Evolutionary conservation across 495 filamentous ascomycete genomes (phyloP), one percentile per base, ranked within the genome.

Genomic region (Talaromyces nanjingensis): DNA sequence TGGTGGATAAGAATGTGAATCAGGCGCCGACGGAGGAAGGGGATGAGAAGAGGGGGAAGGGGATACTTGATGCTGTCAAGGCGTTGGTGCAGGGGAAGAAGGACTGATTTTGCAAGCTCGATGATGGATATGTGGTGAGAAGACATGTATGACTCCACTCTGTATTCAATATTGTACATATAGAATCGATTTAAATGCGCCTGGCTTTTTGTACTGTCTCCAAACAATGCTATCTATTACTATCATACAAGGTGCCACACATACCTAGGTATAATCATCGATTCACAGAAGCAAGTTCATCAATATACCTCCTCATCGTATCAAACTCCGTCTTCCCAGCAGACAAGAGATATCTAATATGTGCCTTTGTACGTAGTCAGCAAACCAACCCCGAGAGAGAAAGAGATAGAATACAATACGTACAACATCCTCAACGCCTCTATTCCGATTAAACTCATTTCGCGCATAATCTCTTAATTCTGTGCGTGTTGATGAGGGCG

Each of bases 391-490:
- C 33, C 33, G 8, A 12, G 22, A 60, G 2, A 25, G 7, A 6
- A 59, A 9, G 14, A 24, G 14, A 20, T 12, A 12, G 18, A 11
- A 57, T 52, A 74, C 84, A 11, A 57, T 47, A 74, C 84, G 22
- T 77, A 90, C 87, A 66, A 90, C 66, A 71, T 96, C 91, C 2
- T 84, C 86, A 24, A 93, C 87, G 34, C 78, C 66, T 22, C 82
- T 83, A 73, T 91, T 85, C 27, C 89, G 81, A 72, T 91, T 87
- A 70, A 94, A 93, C 67, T 94, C 91, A 53, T 80, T 76, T 12
- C 91, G 83, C 31, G 88, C 91, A 78, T 90, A 93, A 29, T 76
- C 74, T 37, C 81, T 80, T 65, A 92, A 85, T 67, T 96, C 92
- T 56, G 77, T 73, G 24, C 85, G 81, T 11, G 87, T 82, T 5